Evolutionary conservation across 495 filamentous ascomycete genomes (phyloP).

Genomic region (Neurospora africana): DNA sequence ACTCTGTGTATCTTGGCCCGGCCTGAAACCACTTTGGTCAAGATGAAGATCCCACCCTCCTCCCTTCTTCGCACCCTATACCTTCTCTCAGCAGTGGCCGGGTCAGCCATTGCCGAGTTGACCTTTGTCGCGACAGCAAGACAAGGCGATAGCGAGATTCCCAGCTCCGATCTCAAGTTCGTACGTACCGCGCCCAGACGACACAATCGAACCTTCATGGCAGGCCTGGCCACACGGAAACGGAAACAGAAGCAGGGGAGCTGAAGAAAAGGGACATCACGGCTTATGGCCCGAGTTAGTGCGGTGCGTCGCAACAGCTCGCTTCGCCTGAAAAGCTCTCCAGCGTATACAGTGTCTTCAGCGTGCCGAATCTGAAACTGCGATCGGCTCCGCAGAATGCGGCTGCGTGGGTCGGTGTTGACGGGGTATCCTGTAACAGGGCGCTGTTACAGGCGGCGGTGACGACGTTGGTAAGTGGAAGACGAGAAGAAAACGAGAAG

Average conservation of each 20-base stretch:
- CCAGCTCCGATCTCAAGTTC: constrained; percentile 8
- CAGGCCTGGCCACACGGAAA: background rate
- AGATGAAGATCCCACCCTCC: constrained; percentile 6
- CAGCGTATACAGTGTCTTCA: constrained; percentile 18
- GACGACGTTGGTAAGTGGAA: constrained; percentile 17
- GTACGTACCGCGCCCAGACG: constrained; percentile 7
- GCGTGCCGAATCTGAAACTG: constrained; percentile 14
- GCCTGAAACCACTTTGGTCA: background rate
- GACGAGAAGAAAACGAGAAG: background rate
- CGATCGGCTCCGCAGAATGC: constrained; percentile 19
- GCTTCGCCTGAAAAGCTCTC: constrained; percentile 7
- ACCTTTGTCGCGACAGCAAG: constrained; percentile 13
- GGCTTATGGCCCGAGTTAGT: constrained; percentile 24
- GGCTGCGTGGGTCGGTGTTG: constrained; percentile 21
- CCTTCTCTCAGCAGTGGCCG: constrained; percentile 4
- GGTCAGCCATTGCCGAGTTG: constrained; percentile 9
- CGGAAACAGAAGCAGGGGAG: background rate
- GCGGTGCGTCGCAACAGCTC: constrained; percentile 19
- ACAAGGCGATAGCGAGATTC: constrained; percentile 5
- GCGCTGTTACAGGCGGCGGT: constrained; percentile 20
- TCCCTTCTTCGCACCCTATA: constrained; percentile 6
- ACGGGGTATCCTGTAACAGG: constrained; percentile 18
- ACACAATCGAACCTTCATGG: constrained; percentile 6
- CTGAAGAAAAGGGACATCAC: constrained; percentile 6
- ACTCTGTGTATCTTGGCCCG: background rate